Conservation (phyloP, 257 asterid species). For the Ilex aquifolium region DNA sequence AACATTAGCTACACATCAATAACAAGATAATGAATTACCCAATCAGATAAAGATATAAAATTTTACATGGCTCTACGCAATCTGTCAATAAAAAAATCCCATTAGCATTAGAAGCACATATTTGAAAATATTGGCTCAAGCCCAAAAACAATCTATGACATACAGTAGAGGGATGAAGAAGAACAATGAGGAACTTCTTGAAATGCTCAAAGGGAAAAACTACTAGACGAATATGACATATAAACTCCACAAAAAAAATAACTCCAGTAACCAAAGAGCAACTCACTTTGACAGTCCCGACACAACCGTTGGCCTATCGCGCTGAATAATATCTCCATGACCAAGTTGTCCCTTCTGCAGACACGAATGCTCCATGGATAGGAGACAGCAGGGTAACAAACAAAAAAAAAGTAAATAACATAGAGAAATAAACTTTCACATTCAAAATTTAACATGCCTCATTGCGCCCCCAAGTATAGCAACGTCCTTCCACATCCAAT, state of each 20-base stretch:
- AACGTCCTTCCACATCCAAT: constrained; percentile 83
- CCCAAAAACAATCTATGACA: background rate
- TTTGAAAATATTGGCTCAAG: background rate
- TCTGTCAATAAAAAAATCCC: too few relatives aligned
- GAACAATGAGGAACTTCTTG: background rate
- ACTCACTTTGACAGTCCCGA: constrained; percentile 74
- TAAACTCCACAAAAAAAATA: background rate
- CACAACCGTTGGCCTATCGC: constrained; percentile 82
- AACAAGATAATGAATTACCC: too few relatives aligned
- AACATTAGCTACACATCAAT: too few relatives aligned
- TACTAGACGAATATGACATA: too few relatives aligned
- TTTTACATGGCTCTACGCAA: too few relatives aligned
- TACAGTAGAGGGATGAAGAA: background rate
- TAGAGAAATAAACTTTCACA: background rate
- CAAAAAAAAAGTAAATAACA: constrained; percentile 5
- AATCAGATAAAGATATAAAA: too few relatives aligned
- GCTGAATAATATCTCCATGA: constrained; percentile 81
- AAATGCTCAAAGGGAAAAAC: too few relatives aligned
- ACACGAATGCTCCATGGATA: constrained; percentile 4
- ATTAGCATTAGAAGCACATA: too few relatives aligned
- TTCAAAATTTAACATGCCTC: constrained; percentile 42
- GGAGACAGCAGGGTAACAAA: background rate
- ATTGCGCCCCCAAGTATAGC: constrained; percentile 97
- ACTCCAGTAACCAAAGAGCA: background rate
- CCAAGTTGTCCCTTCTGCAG: constrained; percentile 98